A percentile compares a stretch with the other conserved stretches of the same genome.
Conservation (phyloP, 2,329 filamentous ascomycete species). For the Blumeria graminis region DNA sequence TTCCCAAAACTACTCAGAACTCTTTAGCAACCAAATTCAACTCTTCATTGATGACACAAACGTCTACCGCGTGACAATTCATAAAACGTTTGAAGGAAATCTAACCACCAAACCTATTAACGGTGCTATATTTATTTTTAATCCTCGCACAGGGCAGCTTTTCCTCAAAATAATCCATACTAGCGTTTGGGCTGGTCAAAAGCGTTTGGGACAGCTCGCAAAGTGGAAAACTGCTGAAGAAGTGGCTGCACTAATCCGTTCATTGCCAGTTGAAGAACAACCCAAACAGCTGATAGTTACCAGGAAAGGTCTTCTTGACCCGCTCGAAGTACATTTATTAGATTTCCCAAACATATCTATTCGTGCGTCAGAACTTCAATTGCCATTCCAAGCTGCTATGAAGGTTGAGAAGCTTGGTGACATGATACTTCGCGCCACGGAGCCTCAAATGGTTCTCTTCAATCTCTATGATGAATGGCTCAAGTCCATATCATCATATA, state of each 20-base stretch:
- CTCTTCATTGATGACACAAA: slow-evolving; percentile 98
- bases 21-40: slow-evolving; percentile 98
- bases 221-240: slow-evolving; percentile 99
- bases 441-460: slow-evolving; percentile 99
- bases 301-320: slow-evolving; percentile 86
- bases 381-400: slow-evolving; percentile 98
- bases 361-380: slow-evolving; percentile 80
- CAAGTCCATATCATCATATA: slow-evolving; percentile 96
- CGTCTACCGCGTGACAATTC: slow-evolving; percentile 96
- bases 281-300: slow-evolving; percentile 98
- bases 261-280: slow-evolving; percentile 88
- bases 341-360: slow-evolving; percentile 99
- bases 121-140: slow-evolving; percentile 98
- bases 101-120: slow-evolving; percentile 99
- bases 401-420: slow-evolving; percentile 98
- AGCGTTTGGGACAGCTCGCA: slow-evolving; percentile 89
- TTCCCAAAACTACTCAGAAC: slow-evolving; percentile 95
- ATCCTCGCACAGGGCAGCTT: slow-evolving; percentile 87
- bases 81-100: slow-evolving; percentile 98
- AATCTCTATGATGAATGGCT: slow-evolving; percentile 98
- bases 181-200: slow-evolving; percentile 96
- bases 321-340: slow-evolving; percentile 84
- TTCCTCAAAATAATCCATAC: slow-evolving; percentile 99
- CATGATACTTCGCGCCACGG: slow-evolving; percentile 93
- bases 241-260: slow-evolving; percentile 91